Conservation (phyloP, 768 basidiomycete genomes). For the Lentinula sp. region DNA sequence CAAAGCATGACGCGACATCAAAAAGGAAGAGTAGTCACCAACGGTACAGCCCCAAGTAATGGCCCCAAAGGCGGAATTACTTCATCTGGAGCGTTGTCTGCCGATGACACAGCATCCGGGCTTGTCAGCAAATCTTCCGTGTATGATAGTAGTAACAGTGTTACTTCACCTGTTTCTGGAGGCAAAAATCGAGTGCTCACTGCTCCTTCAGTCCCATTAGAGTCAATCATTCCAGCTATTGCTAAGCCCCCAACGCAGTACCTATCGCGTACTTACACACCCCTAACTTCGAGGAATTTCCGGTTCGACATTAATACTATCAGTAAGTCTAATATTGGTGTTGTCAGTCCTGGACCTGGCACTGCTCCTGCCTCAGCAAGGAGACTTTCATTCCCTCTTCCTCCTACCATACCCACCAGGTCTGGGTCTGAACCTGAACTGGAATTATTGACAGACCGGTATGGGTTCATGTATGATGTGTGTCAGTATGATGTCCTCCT, state of each 20-base stretch:
- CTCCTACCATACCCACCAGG: conserved; percentile 21
- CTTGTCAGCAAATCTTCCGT: neutral
- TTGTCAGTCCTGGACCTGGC: conserved; percentile 19
- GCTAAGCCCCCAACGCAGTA: conserved; percentile 84
- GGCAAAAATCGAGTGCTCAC: conserved; percentile 7
- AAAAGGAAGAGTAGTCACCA: neutral
- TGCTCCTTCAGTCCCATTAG: conserved; percentile 53
- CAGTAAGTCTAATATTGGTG: neutral
- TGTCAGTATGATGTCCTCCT: conserved; percentile 76
- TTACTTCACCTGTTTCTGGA: conserved; percentile 22
- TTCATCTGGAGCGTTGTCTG: neutral
- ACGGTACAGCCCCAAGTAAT: neutral
- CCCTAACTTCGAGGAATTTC: conserved; percentile 70
- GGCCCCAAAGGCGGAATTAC: neutral
- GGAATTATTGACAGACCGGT: conserved; percentile 70
- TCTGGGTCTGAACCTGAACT: conserved; percentile 15
- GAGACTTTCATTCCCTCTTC: conserved; percentile 40
- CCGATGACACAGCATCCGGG: neutral
- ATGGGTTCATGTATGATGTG: conserved; percentile 88
- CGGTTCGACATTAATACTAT: conserved; percentile 46
- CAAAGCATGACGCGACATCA: neutral
- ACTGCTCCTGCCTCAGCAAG: conserved; percentile 42
- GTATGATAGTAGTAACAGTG: neutral
- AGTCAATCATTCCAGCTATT: conserved; percentile 76
- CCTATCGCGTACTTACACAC: conserved; percentile 61